Base-by-base conservation (phyloP, 73 alveolate species). In the Uronychia setigera region DNA sequence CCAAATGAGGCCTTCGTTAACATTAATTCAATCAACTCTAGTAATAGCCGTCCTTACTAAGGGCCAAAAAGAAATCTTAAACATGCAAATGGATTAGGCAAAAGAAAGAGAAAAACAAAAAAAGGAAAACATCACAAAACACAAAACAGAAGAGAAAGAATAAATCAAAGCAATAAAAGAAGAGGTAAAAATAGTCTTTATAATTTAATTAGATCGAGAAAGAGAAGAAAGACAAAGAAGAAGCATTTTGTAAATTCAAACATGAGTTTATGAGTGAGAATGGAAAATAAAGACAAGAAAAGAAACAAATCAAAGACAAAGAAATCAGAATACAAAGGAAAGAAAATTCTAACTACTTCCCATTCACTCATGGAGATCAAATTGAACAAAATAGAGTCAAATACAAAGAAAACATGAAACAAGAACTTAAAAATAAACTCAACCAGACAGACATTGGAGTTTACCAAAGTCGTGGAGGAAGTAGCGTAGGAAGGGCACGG, bases 281-380 rank as follows among this genome's bases (percentile, higher is more conserved):
- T 32, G 35, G 58, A 13, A 13, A 28, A 33, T 27, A 33, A 11
- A 33, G 60, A 32, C 33, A 81, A 27, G 81, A 60, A 60, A 59
- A 81, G 26, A n/a, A 5, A 14, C 14, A 5, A 33, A 27, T 31
- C 27, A 31, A 33, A 29, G 19, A 0, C 19, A 9, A 13, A 1
- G 88, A 81, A 32, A 77, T 11, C 13, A 1, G 9, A 26, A 26
- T 29, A 31, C 5, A 19, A 19, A 5, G 19, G 19, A 46, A 46
- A 5, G 67, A 46, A 19, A 46, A 46, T 5, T 46, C 67, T 5
- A 31, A 85, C 30, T 85, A 35, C 81, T 85, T 85, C 74, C 91
- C 91, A 33, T 85, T 77, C 77, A 85, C 91, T 14, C 86, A 85
- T 58, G 91, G 91, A 14, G 91, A 85, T 26, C 27, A 85, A 81